Evolutionary conservation across 2,329 filamentous ascomycete genomes (phyloP).

Genomic region (Tetracladium maxilliforme): DNA sequence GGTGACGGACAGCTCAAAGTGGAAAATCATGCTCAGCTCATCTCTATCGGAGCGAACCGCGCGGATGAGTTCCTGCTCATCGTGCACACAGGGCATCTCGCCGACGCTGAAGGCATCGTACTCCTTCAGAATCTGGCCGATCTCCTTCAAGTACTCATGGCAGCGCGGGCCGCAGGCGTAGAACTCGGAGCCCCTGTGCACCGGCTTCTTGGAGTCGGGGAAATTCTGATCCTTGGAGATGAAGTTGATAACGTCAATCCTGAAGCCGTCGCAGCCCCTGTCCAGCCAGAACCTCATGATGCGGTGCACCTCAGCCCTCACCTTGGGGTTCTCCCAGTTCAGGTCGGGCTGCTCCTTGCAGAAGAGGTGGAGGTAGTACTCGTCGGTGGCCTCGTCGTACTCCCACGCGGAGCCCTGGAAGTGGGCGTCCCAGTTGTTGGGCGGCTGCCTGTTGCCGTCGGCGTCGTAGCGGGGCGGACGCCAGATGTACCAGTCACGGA

Average conservation of each 20-base stretch:
- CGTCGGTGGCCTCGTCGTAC: slow-evolving; percentile 30
- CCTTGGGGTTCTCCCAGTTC: slow-evolving; percentile 58
- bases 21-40: slow-evolving; percentile 59
- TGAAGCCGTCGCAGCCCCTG: slow-evolving; percentile 35
- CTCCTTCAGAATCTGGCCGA: slow-evolving; percentile 27
- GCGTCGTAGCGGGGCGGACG: slow-evolving; percentile 22
- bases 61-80: slow-evolving; percentile 31
- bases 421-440: slow-evolving; percentile 26
- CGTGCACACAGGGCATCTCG: slow-evolving; percentile 27
- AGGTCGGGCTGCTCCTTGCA: slow-evolving; percentile 58
- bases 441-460: slow-evolving; percentile 19
- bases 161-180: slow-evolving; percentile 48
- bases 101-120: slow-evolving; percentile 37
- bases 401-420: slow-evolving; percentile 30
- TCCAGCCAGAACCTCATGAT: slow-evolving; percentile 65
- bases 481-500: slow-evolving; percentile 43
- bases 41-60: slow-evolving; percentile 38
- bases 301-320: slow-evolving; percentile 52
- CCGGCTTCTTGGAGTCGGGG: slow-evolving; percentile 32
- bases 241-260: slow-evolving; percentile 55
- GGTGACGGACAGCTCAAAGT: slow-evolving; percentile 43
- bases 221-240: slow-evolving; percentile 46
- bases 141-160: slow-evolving; percentile 30
- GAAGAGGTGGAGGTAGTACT: slow-evolving; percentile 47
- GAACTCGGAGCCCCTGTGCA: slow-evolving; percentile 26